Evolutionary conservation across 2,329 filamentous ascomycete genomes (phyloP), one percentile per base, ranked within the genome.

Genomic region (Myotisia sp.): DNA sequence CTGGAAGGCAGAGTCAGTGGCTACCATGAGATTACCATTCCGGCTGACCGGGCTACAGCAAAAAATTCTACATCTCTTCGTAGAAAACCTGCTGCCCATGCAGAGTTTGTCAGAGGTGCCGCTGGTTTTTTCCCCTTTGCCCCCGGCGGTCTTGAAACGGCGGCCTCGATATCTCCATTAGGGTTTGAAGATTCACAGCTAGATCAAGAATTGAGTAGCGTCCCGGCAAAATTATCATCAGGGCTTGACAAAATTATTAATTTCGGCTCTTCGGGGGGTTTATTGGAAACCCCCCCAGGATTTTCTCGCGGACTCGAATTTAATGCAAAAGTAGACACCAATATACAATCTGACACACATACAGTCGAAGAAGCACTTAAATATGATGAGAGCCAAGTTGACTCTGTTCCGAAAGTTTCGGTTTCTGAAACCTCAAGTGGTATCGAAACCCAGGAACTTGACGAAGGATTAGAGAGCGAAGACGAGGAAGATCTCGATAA

Each of bases 61-160:
- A 98, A 94, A 60, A 93, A 92, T 51, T 94, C 85, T 2, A 95
- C 86, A 0, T 93, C 85, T 4, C 66, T 94, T 26, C 64, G 81
- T 10, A 73, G 90, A 29, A 92, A 92, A 51, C 87, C 87, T 3
- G 87, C 83, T 9, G 77, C 75, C 37, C 73, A 82, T 42, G 83
- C 82, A 19, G 86, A 95, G 32, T 93, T 95, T 56, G 86, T 95
- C 8, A 72, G 87, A 41, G 90, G 90, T 9, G 86, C 81, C 22
- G 84, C 86, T 5, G 87, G 87, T 0, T 94, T 92, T 61, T 92
- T 93, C 39, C 87, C 87, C 0, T 94, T 95, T 58, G 79, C 85
- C 0, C 87, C 87, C 1, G 86, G 86, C 36, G 90, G 90, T 1
- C 59, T 95, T 9, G 86, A 94, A 40, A 75, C 76, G 2, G 79